phyloP scores from a whole-genome alignment of 2,329 filamentous ascomycete species.

The Pseudocercospora vitis region DNA sequence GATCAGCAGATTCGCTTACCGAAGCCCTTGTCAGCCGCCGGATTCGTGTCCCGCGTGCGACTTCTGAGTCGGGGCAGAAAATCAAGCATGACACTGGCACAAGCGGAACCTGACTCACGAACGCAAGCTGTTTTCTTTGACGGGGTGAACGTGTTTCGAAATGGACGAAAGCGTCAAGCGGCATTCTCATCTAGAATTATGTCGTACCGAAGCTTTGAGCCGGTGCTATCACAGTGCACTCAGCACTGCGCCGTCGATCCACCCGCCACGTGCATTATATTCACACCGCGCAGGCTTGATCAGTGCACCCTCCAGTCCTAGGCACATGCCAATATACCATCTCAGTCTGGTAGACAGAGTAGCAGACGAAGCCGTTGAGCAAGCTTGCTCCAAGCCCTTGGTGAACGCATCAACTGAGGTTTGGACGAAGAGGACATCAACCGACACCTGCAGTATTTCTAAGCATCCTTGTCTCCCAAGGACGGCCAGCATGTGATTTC shows the following conservation, averaged over 20 bases:
- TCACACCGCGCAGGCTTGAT: no score
- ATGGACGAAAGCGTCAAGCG: neutral
- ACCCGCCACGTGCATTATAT: conserved; percentile 2
- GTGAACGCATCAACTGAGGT: no score
- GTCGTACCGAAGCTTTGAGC: conserved; percentile 4
- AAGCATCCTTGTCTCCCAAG: no score
- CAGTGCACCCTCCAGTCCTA: no score
- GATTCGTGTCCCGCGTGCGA: neutral
- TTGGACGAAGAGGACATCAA: no score
- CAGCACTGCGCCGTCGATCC: neutral
- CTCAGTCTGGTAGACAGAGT: no score
- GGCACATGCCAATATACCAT: neutral
- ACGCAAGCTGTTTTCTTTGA: neutral
- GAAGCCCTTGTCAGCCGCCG: neutral
- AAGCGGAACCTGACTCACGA: no score
- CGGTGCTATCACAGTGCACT: neutral
- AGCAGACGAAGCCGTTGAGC: no score
- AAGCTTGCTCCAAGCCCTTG: no score
- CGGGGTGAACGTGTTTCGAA: neutral
- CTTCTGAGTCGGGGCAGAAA: neutral
- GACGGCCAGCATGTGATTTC: no score
- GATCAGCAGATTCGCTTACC: no score
- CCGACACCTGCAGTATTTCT: no score
- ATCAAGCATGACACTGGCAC: neutral
- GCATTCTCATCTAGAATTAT: neutral